Evolutionary conservation across 371 early-diverging fungal genomes (phyloP), one percentile per base, ranked within the genome.

Genomic region (Apophysomyces elegans): DNA sequence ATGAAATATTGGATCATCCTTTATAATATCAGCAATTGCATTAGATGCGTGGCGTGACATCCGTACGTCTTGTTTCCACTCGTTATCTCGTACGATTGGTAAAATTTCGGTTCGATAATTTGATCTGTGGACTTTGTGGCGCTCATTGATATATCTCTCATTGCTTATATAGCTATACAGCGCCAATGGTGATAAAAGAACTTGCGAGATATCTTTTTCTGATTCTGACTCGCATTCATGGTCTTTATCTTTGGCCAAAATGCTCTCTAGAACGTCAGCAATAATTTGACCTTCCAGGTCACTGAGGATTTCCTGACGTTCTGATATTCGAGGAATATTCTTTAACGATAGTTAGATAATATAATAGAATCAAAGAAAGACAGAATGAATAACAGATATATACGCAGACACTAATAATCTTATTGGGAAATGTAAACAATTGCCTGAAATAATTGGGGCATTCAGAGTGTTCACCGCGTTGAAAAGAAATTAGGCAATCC

Each of bases 51-150:
- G 12, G 6, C 47, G 47, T 6, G 47, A 46, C 47, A 46, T 46
- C 3, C 47, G 1, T 46, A 46, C n/a, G n/a, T 46, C 47, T 46
- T 46, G 47, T 46, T 58, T 58, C 21, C 59, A 58, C 14, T 58
- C 41, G 14, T n/a, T 37, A 14, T 16, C 50, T 12, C 37, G 54
- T 37, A 62, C 21, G 41, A 47, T 46, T 36, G 8, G 54, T 39
- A 54, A 50, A 8, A 41, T 47, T 37, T 39, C 18, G 41, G 7
- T 61, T 45, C 61, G 35, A 12, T 43, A 43, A 2, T 43, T 43
- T 14, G 14, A 43, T 43, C 43, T 43, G 1, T 8, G 8, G 43
- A 43, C 8, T 14, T 14, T 43, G 1, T 43, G 43, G 2, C 14
- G 43, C 12, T 14, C 2, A 12, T 12, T 14, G 2, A 43, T 43